Evolutionary conservation across 106 monocot genomes (phyloP).

Genomic region (Dendrobium officinale): DNA sequence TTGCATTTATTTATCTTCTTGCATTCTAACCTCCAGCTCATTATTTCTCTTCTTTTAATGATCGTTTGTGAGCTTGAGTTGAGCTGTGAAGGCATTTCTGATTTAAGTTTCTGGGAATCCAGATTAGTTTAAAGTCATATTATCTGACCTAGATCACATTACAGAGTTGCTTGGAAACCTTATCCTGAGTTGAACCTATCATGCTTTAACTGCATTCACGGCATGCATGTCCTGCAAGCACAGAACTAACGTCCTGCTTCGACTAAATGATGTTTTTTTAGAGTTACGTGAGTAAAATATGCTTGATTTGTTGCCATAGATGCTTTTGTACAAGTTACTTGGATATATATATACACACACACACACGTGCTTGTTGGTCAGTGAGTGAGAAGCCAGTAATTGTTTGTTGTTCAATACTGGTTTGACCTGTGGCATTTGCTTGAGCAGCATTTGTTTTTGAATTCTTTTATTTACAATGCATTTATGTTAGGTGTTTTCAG

Average conservation of each 20-base stretch:
- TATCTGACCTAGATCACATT: not conserved
- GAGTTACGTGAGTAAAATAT: not conserved
- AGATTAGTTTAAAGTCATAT: not conserved
- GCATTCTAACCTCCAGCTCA: not conserved
- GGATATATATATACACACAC: not conserved
- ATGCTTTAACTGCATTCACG: not conserved
- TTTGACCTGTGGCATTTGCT: not conserved
- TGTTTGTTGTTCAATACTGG: no score
- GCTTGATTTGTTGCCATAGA: not conserved
- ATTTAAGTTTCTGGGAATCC: not conserved
- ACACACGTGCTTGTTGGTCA: no score
- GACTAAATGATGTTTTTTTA: not conserved
- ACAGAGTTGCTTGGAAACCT: not conserved
- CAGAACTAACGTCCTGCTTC: not conserved
- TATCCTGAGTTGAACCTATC: not conserved
- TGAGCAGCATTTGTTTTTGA: not conserved
- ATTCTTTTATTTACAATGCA: conserved; percentile 18
- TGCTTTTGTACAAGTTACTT: no score
- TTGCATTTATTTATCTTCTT: not conserved
- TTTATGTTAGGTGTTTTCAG: conserved; percentile 69
- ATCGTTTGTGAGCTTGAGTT: not conserved
- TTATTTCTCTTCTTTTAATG: not conserved
- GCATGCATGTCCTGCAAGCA: not conserved
- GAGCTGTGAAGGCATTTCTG: not conserved
- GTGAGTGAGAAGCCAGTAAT: no score